These are phyloP conservation scores for Syzygium jambos DNA, from an alignment of 345 rosid genomes.

Conservation along the genomic window DNA sequence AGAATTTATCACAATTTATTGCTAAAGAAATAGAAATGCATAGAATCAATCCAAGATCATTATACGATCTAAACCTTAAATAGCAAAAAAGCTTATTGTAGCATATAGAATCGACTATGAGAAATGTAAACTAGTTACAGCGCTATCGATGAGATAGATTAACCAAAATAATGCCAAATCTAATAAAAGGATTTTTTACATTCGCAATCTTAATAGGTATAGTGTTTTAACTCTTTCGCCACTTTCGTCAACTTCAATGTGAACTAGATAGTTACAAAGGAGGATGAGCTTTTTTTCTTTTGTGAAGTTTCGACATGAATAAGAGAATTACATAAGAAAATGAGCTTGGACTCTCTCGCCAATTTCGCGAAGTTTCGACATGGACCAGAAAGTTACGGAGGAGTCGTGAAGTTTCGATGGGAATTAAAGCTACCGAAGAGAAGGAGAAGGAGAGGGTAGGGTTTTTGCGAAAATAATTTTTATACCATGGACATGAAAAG, in stretches of 20 bases:
- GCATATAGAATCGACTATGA: not conserved
- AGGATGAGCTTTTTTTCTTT: too few relatives aligned
- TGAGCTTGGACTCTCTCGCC: not conserved
- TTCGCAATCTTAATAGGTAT: not conserved
- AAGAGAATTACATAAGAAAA: too few relatives aligned
- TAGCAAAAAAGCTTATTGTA: not conserved
- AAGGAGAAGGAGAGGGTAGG: not conserved
- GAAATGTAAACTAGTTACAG: not conserved
- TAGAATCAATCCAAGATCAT: too few relatives aligned
- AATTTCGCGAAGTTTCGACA: too few relatives aligned
- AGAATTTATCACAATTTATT: too few relatives aligned
- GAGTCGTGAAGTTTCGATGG: not conserved
- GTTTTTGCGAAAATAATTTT: too few relatives aligned
- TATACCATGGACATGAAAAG: too few relatives aligned
- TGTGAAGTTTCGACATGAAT: too few relatives aligned
- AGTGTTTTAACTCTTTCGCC: too few relatives aligned
- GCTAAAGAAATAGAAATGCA: too few relatives aligned
- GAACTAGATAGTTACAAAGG: not conserved
- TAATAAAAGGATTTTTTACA: not conserved
- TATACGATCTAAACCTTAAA: not conserved
- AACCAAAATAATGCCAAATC: not conserved
- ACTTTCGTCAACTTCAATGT: not conserved
- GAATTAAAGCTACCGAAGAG: not conserved
- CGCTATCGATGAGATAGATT: not conserved
- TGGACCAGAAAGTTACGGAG: too few relatives aligned